Conservation (phyloP, 768 basidiomycete genomes). For the Dendrothele bispora region DNA sequence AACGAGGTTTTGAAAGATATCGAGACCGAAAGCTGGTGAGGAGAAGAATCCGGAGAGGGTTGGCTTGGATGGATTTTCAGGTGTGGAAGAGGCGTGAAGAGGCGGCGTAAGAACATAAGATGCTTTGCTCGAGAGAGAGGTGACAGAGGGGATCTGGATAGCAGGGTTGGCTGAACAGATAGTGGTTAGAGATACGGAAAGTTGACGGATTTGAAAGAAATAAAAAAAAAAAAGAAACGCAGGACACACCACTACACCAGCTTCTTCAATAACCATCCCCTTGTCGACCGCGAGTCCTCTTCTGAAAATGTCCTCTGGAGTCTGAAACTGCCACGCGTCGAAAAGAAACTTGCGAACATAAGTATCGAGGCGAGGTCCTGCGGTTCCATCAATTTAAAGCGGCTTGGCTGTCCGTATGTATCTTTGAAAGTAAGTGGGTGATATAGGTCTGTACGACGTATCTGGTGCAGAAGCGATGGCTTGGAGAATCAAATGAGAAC, state of each 20-base stretch:
- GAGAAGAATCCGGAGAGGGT: conserved; percentile 43
- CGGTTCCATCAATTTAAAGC: conserved; percentile 61
- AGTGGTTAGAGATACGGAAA: conserved; percentile 3
- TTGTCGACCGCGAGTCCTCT: conserved; percentile 45
- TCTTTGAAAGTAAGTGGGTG: conserved; percentile 60
- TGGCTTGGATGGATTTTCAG: too few relatives aligned
- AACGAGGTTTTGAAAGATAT: conserved; percentile 73
- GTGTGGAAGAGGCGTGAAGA: background rate
- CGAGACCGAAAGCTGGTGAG: conserved; percentile 44
- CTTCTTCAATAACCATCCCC: conserved; percentile 54
- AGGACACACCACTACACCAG: conserved; percentile 67
- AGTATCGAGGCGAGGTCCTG: conserved; percentile 70
- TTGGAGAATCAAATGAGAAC: too few relatives aligned
- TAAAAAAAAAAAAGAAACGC: conserved; percentile 48
- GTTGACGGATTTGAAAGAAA: background rate
- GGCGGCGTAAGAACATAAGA: conserved; percentile 53
- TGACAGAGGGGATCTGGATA: conserved; percentile 56
- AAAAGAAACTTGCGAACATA: conserved; percentile 62
- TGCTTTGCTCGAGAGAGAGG: conserved; percentile 60
- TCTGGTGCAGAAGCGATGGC: conserved; percentile 52
- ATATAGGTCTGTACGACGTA: conserved; percentile 42
- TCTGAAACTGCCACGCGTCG: conserved; percentile 81
- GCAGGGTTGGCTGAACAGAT: conserved; percentile 52
- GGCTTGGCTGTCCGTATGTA: conserved; percentile 81
- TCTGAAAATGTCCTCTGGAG: conserved; percentile 72